Evolutionary conservation across 495 filamentous ascomycete species (phyloP).

Genomic region (Tuber brumale): DNA sequence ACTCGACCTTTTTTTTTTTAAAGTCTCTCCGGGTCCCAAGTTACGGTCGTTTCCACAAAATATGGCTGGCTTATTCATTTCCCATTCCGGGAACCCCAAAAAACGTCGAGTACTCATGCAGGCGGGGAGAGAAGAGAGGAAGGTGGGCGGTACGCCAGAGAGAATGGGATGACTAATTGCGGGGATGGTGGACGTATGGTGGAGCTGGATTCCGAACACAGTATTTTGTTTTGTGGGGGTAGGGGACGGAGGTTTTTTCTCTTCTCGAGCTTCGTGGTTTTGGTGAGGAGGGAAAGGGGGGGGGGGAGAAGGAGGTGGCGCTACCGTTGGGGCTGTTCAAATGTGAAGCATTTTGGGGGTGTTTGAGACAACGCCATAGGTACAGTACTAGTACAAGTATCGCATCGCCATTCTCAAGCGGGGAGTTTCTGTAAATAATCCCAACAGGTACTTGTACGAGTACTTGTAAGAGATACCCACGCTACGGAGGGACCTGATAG

Average conservation of each 20-base stretch:
- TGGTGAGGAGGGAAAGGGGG: not conserved
- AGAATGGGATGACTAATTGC: not conserved
- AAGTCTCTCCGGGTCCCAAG: too few relatives aligned
- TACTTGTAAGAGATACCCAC: not conserved
- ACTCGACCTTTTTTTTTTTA: too few relatives aligned
- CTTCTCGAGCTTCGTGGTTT: not conserved
- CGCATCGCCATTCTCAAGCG: not conserved
- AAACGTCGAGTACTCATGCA: too few relatives aligned
- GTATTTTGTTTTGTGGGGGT: not conserved
- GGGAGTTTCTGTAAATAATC: not conserved
- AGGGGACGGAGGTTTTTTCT: not conserved
- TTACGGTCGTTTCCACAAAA: too few relatives aligned
- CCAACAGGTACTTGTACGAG: not conserved
- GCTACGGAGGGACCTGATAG: not conserved
- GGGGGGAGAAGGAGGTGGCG: not conserved
- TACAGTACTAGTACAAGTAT: too few relatives aligned
- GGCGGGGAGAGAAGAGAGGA: too few relatives aligned
- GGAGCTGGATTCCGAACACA: not conserved
- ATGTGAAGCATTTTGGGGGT: slow-evolving; percentile 1
- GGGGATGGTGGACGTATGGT: not conserved
- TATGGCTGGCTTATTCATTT: too few relatives aligned
- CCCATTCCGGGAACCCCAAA: too few relatives aligned
- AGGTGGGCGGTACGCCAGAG: too few relatives aligned
- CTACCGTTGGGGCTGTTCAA: not conserved
- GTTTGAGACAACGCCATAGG: not conserved